These are phyloP conservation scores for Hypoxylon intermedium DNA, from an alignment of 495 filamentous ascomycete species.

Conservation along the genomic window DNA sequence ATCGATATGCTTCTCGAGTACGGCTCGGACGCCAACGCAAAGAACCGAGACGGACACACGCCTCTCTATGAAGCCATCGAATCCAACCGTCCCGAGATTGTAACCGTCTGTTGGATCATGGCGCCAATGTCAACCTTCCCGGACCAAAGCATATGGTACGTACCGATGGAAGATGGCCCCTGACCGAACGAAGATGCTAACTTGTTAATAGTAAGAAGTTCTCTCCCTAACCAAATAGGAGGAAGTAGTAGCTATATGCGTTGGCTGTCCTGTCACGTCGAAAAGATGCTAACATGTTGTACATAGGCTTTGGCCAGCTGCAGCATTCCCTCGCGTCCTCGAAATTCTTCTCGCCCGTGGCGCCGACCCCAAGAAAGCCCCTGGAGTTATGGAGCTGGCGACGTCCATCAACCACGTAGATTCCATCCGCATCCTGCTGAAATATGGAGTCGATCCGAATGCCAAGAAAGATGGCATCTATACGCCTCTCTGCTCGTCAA, in stretches of 20 bases:
- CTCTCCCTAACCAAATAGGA: too few species aligned
- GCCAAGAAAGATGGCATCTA: constrained; percentile 63
- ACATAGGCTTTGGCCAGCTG: constrained; percentile 51
- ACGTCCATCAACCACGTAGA: constrained; percentile 56
- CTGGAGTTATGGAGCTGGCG: constrained; percentile 59
- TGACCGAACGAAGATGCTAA: constrained; percentile 1
- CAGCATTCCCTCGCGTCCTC: constrained; percentile 49
- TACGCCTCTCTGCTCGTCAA: constrained; percentile 63
- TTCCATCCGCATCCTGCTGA: constrained; percentile 57
- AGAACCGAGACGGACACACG: constrained; percentile 58
- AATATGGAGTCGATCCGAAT: constrained; percentile 59
- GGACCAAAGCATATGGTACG: constrained; percentile 56
- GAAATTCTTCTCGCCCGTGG: constrained; percentile 51
- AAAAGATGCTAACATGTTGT: constrained; percentile 1
- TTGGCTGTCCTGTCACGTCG: too few species aligned
- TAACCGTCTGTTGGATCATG: constrained; percentile 56
- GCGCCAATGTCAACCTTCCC: constrained; percentile 59
- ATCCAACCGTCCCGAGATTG: constrained; percentile 49
- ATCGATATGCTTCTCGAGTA: constrained; percentile 57
- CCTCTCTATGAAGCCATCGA: constrained; percentile 56
- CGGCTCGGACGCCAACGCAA: constrained; percentile 58
- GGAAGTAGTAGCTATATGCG: too few species aligned
- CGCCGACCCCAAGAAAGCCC: constrained; percentile 53
- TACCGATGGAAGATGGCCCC: not conserved
- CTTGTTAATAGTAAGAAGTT: constrained; percentile 3